phyloP scores from a whole-genome alignment of 371 early-diverging fungal genomes.

The Choanephora cucurbitarum region DNA sequence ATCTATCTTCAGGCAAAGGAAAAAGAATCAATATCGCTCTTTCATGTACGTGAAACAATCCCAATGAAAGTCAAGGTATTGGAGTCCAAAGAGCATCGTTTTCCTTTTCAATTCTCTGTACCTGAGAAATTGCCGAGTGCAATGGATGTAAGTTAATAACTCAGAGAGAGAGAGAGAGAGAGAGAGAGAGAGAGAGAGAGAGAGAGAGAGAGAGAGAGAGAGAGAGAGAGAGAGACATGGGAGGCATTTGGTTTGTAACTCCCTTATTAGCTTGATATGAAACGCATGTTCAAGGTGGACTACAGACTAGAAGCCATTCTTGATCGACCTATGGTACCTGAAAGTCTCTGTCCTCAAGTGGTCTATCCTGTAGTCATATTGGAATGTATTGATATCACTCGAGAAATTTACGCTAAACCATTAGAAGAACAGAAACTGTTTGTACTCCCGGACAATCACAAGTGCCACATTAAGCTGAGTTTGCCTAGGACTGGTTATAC shows the following conservation, averaged over 20 bases:
- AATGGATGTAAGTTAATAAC: conserved; percentile 35
- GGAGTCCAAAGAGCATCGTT: conserved; percentile 40
- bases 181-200: conserved; percentile 6
- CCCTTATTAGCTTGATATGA: conserved; percentile 11
- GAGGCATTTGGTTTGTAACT: too few relatives aligned
- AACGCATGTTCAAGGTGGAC: conserved; percentile 8
- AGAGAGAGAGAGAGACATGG: conserved; percentile 22
- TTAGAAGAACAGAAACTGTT: conserved; percentile 33
- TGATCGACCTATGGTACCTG: conserved; percentile 46
- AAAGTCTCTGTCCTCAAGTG: conserved; percentile 38
- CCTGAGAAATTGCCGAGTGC: conserved; percentile 47
- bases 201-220: conserved; percentile 22
- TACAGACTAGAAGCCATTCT: conserved; percentile 45
- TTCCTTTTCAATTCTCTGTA: conserved; percentile 48
- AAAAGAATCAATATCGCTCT: conserved; percentile 36
- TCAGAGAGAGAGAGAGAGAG: conserved; percentile 14
- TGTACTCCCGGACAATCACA: conserved; percentile 7
- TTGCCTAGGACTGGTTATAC: conserved; percentile 46
- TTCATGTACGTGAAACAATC: conserved; percentile 27
- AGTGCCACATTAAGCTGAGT: conserved; percentile 26
- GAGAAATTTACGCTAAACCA: conserved; percentile 23
- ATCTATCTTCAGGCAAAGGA: conserved; percentile 34
- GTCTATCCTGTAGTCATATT: conserved; percentile 41
- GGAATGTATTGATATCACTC: conserved; percentile 43
- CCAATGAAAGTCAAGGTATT: conserved; percentile 26